Evolutionary conservation across 768 basidiomycete genomes (phyloP), one percentile per base, ranked within the genome.

Genomic region (Gloeostereum incarnatum): DNA sequence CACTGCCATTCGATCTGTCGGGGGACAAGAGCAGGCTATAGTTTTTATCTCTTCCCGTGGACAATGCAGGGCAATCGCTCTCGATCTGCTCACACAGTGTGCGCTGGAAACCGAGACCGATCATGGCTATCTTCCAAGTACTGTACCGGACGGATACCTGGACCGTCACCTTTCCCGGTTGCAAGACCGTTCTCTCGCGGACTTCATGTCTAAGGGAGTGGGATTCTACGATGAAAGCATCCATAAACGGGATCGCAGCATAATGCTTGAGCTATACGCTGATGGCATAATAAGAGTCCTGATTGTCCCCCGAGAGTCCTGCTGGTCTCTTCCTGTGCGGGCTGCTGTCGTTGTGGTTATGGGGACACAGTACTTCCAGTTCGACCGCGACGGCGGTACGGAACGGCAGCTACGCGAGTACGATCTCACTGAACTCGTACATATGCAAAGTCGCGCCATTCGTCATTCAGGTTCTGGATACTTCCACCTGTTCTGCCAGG

Each of bases 371-470:
- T 94, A 88, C 56, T 56, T 80, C 18, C 64, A 74, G 39, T 48
- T 66, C 5, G 62, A 67, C 27, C 57, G 54, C 25, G 65, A 62
- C 38, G 67, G 61, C 10, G 36, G 32, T 29, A 52, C 63, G 6
- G 77, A 81, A 43, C 75, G 84, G 17, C 80, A 83, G 48, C 54
- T 94, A 35, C 69, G 70, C 31, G 90, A 92, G 53, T 98, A 98
- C 56, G 63, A 65, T 0, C 61, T 94, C 25, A 67, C 75, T 14
- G 92, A 98, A 48, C 59, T 99, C 24, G 78, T 86, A 36, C 79
- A 77, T 41, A 98, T 99, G 93, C 93, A 98, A 58, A 77, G 87
- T 39, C 74, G 78, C 22, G 92, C 92, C 3, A 72, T 90, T 9
- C 72, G 71, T 39, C 76, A 79, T 45, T 60, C 66, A 1, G 67